These are phyloP conservation scores for Lactuca sativa DNA, from an alignment of 129 eudicot species.

Conservation along the genomic window DNA sequence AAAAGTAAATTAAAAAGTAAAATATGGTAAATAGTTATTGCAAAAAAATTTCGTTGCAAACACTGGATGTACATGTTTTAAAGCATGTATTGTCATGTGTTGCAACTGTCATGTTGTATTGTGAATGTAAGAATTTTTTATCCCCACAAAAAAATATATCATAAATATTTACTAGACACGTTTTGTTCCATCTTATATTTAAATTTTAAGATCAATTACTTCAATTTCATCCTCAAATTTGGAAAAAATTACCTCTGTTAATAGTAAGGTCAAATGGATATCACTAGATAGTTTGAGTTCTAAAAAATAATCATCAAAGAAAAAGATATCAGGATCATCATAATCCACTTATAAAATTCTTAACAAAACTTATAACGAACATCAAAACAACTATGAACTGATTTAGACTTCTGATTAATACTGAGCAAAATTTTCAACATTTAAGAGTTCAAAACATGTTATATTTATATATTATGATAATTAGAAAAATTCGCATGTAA, in stretches of 20 bases:
- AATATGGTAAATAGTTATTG: slow-evolving; percentile 1
- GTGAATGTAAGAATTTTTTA: neutral
- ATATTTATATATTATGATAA: neutral
- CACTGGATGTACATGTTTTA: neutral
- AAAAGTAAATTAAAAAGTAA: neutral
- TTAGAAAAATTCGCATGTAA: slow-evolving; percentile 3
- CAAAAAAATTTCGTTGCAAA: neutral
- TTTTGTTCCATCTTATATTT: neutral
- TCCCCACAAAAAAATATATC: neutral
- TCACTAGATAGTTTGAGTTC: neutral
- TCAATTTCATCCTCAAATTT: neutral
- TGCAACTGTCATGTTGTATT: neutral
- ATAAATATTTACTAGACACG: slow-evolving; percentile 2
- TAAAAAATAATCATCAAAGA: neutral
- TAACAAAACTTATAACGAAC: neutral
- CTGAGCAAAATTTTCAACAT: neutral
- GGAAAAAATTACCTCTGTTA: neutral
- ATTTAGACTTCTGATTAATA: neutral
- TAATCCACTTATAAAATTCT: neutral
- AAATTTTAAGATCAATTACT: neutral
- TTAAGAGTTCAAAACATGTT: slow-evolving; percentile 8
- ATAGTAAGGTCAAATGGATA: neutral
- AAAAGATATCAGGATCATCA: neutral
- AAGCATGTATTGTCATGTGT: slow-evolving; percentile 3
- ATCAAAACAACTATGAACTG: neutral